Evolutionary conservation across 2,329 filamentous ascomycete species (phyloP).

Genomic region (Emericellopsis atlantica): DNA sequence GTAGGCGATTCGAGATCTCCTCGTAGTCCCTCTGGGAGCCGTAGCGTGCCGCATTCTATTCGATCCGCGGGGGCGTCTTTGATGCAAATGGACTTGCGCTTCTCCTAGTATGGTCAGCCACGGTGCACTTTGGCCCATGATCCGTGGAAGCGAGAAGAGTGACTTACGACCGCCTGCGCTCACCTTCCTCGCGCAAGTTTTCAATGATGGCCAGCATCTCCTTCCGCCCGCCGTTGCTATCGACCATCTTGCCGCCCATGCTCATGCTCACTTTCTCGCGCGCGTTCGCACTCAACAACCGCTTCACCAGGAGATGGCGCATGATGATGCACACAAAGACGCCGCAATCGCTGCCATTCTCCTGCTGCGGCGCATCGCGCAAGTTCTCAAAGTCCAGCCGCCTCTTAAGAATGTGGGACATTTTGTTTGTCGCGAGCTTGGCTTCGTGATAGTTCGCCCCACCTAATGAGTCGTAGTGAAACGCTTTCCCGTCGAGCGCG

Average conservation of each 20-base stretch:
- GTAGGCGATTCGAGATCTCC: background rate
- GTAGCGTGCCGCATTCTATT: conserved; percentile 22
- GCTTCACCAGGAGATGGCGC: conserved; percentile 80
- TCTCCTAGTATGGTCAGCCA: conserved; percentile 10
- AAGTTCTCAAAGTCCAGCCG: conserved; percentile 68
- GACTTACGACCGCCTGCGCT: conserved; percentile 66
- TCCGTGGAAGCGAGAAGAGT: background rate
- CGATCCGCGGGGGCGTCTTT: conserved; percentile 29
- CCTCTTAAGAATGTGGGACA: conserved; percentile 55
- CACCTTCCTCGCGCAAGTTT: conserved; percentile 72
- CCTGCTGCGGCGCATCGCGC: conserved; percentile 77
- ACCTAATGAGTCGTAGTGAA: conserved; percentile 87
- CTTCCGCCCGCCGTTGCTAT: conserved; percentile 68
- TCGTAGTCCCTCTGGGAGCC: conserved; percentile 14
- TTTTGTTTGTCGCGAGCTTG: conserved; percentile 51
- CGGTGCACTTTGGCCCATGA: too few species aligned
- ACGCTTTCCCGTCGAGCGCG: conserved; percentile 77
- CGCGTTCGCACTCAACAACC: conserved; percentile 66
- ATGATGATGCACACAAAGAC: conserved; percentile 94
- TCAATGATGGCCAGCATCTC: conserved; percentile 90
- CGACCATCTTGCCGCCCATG: conserved; percentile 72
- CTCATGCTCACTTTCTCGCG: conserved; percentile 90
- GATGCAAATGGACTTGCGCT: conserved; percentile 22
- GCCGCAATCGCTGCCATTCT: conserved; percentile 87
- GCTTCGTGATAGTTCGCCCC: conserved; percentile 68